Conservation (phyloP, 2,329 filamentous ascomycete genomes). For the Microcyclosporella mali region DNA sequence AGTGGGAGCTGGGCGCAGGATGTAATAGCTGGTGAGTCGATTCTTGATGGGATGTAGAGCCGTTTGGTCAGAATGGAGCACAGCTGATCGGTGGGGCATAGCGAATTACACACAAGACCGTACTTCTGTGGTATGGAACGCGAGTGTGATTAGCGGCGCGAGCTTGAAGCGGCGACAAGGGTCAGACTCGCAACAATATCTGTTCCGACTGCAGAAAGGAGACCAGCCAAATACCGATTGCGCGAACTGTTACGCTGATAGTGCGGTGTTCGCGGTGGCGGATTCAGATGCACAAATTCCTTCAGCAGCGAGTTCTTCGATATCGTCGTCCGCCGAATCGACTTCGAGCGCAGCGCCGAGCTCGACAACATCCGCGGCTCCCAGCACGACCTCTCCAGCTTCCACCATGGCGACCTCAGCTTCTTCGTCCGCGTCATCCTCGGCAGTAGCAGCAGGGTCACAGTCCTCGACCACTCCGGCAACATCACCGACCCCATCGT, state of each 20-base stretch:
- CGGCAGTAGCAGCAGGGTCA: not conserved
- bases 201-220: constrained; percentile 16
- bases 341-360: not conserved
- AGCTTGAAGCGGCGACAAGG: constrained; percentile 1
- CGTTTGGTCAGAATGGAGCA: not conserved
- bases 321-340: not conserved
- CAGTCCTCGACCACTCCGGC: not conserved
- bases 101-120: constrained; percentile 7
- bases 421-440: not conserved
- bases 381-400: not conserved
- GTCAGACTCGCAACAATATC: no score
- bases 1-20: constrained; percentile 12
- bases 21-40: constrained; percentile 12
- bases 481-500: not conserved
- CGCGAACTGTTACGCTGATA: constrained; percentile 10
- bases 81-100: constrained; percentile 1
- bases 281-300: not conserved
- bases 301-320: not conserved
- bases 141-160: constrained; percentile 3
- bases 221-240: constrained; percentile 11
- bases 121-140: constrained; percentile 10
- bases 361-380: not conserved
- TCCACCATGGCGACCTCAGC: not conserved
- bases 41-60: not conserved
- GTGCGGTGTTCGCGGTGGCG: constrained; percentile 4